Evolutionary conservation across 257 asterid species (phyloP).

Genomic region (Ocimum tenuiflorum): DNA sequence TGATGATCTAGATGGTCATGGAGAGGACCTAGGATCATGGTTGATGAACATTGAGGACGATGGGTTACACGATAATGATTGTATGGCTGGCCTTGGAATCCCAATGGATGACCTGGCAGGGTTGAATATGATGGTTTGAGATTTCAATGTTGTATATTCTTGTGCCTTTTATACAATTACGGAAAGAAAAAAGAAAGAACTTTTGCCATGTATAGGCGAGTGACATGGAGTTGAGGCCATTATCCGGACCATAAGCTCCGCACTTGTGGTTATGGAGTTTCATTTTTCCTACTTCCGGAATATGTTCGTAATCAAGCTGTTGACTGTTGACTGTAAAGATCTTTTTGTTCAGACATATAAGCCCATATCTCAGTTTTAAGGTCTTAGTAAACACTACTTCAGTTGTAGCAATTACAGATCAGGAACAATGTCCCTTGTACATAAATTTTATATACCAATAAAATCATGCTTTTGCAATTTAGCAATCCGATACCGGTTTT

Average conservation of each 20-base stretch:
- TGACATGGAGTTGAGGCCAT: slow-evolving; percentile 39
- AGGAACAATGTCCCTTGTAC: slow-evolving; percentile 58
- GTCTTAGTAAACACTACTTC: slow-evolving; percentile 43
- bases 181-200: slow-evolving; percentile 12
- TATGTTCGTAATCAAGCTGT: slow-evolving; percentile 40
- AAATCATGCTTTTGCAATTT: slow-evolving; percentile 34
- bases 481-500: slow-evolving; percentile 14
- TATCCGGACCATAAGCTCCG: slow-evolving; percentile 32
- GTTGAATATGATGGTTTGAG: slow-evolving; percentile 77
- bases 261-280: slow-evolving; percentile 41
- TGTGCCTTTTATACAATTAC: slow-evolving; percentile 39
- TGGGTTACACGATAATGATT: slow-evolving; percentile 65
- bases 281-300: slow-evolving; percentile 30
- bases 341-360: slow-evolving; percentile 50
- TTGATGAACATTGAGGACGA: slow-evolving; percentile 73
- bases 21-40: slow-evolving; percentile 86
- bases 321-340: slow-evolving; percentile 64
- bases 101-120: slow-evolving; percentile 88
- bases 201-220: slow-evolving; percentile 35
- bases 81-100: slow-evolving; percentile 67
- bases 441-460: slow-evolving; percentile 58
- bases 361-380: slow-evolving; percentile 44
- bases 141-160: slow-evolving; percentile 45
- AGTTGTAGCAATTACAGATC: slow-evolving; percentile 64
- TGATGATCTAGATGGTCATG: slow-evolving; percentile 70